Conservation (phyloP, 176 grass and related monocot genomes). For the Cenchrus purpureus region DNA sequence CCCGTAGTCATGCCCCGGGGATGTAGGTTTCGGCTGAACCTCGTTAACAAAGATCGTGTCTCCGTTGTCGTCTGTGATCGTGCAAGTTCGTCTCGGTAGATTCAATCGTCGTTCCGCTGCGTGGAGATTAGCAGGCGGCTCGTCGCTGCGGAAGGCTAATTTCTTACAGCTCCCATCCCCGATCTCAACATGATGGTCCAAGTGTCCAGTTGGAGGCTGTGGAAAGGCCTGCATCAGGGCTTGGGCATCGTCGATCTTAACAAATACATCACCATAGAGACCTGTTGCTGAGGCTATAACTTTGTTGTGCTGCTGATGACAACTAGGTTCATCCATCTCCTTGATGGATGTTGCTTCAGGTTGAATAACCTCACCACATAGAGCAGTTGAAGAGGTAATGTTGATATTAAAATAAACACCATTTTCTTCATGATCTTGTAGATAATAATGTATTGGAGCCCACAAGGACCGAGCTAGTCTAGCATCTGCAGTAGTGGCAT, state of each 20-base stretch:
- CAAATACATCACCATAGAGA: not conserved
- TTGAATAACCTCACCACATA: not conserved
- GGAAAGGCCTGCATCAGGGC: not conserved
- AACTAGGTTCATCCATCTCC: not conserved
- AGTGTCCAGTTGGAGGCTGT: not conserved
- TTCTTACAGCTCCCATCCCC: not conserved
- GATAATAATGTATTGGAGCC: not conserved
- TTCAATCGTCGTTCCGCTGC: too few species aligned
- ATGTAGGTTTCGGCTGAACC: too few species aligned
- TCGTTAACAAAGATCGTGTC: too few species aligned
- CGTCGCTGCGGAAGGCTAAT: too few species aligned
- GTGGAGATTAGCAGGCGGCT: too few species aligned
- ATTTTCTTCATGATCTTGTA: too few species aligned
- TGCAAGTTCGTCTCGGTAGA: too few species aligned
- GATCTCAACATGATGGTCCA: slow-evolving; percentile 20
- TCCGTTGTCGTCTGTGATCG: too few species aligned
- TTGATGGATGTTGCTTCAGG: not conserved
- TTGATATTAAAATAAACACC: not conserved
- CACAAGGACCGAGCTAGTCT: not conserved
- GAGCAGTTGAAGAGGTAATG: not conserved
- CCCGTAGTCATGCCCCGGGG: too few species aligned
- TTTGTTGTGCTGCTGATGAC: not conserved
- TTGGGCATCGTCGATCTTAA: not conserved
- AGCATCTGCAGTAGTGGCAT: not conserved
- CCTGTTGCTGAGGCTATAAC: not conserved